Evolutionary conservation across 2,329 filamentous ascomycete genomes (phyloP).

Genomic region (Clonostachys rosea): DNA sequence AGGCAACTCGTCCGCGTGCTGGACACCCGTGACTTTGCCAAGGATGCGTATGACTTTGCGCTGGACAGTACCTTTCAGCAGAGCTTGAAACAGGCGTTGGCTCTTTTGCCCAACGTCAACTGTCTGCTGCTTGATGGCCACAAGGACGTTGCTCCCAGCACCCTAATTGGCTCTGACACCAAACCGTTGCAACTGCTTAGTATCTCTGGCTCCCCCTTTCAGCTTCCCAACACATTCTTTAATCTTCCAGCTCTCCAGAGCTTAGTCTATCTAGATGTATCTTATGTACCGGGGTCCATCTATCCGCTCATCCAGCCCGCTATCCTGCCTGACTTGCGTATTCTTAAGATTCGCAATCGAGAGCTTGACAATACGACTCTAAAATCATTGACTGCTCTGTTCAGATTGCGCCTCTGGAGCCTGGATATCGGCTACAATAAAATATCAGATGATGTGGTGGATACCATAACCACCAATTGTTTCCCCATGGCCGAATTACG

Average conservation of each 20-base stretch:
- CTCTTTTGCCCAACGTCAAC: constrained; percentile 34
- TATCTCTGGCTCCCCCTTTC: constrained; percentile 30
- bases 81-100: constrained; percentile 29
- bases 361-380: constrained; percentile 35
- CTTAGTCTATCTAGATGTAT: constrained; percentile 49
- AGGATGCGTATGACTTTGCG: constrained; percentile 31
- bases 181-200: constrained; percentile 29
- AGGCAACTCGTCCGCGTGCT: constrained; percentile 38
- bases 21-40: constrained; percentile 40
- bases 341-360: constrained; percentile 44
- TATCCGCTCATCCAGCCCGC: constrained; percentile 22
- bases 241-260: constrained; percentile 22
- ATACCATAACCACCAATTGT: constrained; percentile 17
- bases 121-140: constrained; percentile 45
- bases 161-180: constrained; percentile 16
- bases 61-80: constrained; percentile 27
- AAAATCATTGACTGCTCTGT: constrained; percentile 23
- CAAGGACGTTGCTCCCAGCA: constrained; percentile 33
- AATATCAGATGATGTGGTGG: constrained; percentile 39
- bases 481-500: constrained; percentile 24
- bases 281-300: constrained; percentile 40
- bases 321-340: constrained; percentile 38
- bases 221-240: constrained; percentile 35
- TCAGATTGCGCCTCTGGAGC: constrained; percentile 44
- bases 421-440: constrained; percentile 49